Evolutionary conservation across 768 basidiomycete genomes (phyloP).

Genomic region (Ramaria sp.): DNA sequence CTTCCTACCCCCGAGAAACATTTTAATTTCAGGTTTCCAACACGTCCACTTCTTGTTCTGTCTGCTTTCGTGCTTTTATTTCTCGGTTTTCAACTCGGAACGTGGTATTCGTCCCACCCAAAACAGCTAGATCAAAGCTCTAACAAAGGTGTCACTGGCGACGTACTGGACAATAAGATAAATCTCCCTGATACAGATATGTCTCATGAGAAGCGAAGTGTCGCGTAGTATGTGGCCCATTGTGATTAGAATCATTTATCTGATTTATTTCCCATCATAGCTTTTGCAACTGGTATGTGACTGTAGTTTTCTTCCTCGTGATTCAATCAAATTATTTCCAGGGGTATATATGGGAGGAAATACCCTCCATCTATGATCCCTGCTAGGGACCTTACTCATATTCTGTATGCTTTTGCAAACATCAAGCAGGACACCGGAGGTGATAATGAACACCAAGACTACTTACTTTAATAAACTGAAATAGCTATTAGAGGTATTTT

Average conservation of each 20-base stretch:
- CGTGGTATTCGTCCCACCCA: background rate
- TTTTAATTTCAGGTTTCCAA: background rate
- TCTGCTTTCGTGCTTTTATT: background rate
- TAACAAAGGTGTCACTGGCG: background rate
- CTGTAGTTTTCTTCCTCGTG: background rate
- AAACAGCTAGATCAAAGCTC: background rate
- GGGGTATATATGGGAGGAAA: slow-evolving; percentile 94
- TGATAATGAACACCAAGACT: background rate
- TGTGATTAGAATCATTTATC: background rate
- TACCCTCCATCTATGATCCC: slow-evolving; percentile 84
- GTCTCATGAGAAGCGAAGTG: background rate
- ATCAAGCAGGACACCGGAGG: slow-evolving; percentile 64
- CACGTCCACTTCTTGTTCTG: background rate
- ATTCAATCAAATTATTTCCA: slow-evolving; percentile 16
- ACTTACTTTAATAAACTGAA: background rate
- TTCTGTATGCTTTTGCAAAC: slow-evolving; percentile 91
- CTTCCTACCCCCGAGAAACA: background rate
- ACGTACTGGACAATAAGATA: background rate
- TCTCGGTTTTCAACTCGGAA: background rate
- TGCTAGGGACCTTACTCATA: slow-evolving; percentile 75
- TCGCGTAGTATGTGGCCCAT: background rate
- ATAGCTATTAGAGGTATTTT: slow-evolving; percentile 43
- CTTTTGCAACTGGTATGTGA: background rate
- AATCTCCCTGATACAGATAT: background rate
- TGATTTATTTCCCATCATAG: background rate